Evolutionary conservation across 1,284 basidiomycete species (phyloP).

Genomic region (Porodaedalea pini): DNA sequence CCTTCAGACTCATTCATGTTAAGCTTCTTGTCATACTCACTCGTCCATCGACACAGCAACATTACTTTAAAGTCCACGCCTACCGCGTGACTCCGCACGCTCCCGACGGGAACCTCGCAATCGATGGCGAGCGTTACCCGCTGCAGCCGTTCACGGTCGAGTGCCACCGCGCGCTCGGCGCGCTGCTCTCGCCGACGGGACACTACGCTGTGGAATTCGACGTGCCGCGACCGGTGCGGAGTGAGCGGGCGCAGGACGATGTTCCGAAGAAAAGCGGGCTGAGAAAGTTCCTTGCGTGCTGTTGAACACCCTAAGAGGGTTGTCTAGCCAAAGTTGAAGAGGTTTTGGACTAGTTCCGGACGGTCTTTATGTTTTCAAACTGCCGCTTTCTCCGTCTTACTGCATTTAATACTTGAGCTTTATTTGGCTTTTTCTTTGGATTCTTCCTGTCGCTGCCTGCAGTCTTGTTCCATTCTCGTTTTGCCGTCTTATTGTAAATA

Average conservation of each 20-base stretch:
- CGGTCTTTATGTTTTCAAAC: no score
- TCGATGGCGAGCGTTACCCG: conserved; percentile 85
- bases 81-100: conserved; percentile 69
- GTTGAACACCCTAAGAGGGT: no score
- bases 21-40: conserved; percentile 10
- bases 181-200: conserved; percentile 68
- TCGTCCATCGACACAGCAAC: conserved; percentile 46
- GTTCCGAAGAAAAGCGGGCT: conserved; percentile 6
- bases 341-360: no score
- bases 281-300: neutral
- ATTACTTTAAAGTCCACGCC: conserved; percentile 76
- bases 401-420: no score
- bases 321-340: no score
- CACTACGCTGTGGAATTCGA: conserved; percentile 56
- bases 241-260: neutral
- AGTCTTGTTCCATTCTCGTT: no score
- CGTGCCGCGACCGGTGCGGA: conserved; percentile 6
- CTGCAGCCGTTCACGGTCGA: conserved; percentile 85
- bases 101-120: conserved; percentile 51
- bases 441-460: no score
- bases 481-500: no score
- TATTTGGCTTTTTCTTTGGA: no score
- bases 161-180: conserved; percentile 68
- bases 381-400: no score
- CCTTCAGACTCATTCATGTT: neutral